Base-by-base conservation (phyloP, 805 yeast genomes). In the Candida loeiensis region DNA sequence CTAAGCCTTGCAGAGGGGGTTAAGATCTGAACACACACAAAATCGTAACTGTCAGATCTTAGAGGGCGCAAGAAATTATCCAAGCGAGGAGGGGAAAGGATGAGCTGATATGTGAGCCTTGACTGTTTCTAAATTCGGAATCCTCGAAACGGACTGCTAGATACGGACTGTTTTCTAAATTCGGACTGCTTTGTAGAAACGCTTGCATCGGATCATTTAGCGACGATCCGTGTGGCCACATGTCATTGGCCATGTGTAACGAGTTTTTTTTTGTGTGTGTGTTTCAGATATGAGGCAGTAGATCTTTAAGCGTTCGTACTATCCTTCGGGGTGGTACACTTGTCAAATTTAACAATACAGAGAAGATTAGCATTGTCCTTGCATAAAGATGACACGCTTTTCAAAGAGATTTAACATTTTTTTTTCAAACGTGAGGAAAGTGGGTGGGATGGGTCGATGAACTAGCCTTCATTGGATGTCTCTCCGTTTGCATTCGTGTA, bases 281-380 rank as follows among this genome's bases (percentile, higher is more conserved):
- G n/a, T 21, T 21, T 21, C 24, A 21, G 9, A 21, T 21, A 7
- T 9, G 6, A 7, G 24, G 6, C 24, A 21, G 24, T 9, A 21
- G 6, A 21, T 21, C 6, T 21, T 21, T 9, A 25, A 25, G n/a
- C 4, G 33, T 43, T 61, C 63, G 72, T 65, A 61, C 71, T 63
- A 55, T 66, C 70, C 58, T 53, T 56, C 61, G 63, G 61, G 70
- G 52, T 69, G 54, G 73, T 64, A 66, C 74, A 63, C 83, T 88
- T 91, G 97, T 91, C 97, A 91, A 91, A 83, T 90, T 83, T 96
- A 90, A 91, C 95, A 89, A 91, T 91, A 91, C 99, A 91, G 98
- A 91, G 99, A 91, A 91, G 98, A 93, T 91, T 90, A 91, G 98
- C 98, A 93, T 95, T 95, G 96, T 96, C 98, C 98, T 96, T 91